These are phyloP conservation scores for Primulina eburnea DNA, from an alignment of 257 asterid genomes.

Conservation along the genomic window DNA sequence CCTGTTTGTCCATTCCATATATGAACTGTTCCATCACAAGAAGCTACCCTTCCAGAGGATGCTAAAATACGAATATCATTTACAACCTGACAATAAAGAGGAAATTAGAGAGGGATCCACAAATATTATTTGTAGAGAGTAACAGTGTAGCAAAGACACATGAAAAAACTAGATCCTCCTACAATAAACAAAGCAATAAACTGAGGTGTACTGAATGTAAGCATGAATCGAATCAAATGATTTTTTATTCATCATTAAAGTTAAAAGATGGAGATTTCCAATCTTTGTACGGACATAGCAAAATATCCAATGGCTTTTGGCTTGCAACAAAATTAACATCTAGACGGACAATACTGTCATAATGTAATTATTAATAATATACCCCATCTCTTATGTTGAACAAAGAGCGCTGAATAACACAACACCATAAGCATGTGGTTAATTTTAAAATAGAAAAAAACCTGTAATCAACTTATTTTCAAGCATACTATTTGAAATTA, in stretches of 20 bases:
- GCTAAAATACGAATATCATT: conserved; percentile 74
- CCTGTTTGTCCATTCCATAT: conserved; percentile 95
- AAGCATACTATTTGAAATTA: conserved; percentile 11
- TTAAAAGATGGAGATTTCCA: not conserved
- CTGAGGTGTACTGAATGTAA: conserved; percentile 4
- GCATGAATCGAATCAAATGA: not conserved
- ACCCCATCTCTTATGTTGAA: not conserved
- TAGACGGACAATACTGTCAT: not conserved
- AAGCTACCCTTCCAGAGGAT: conserved; percentile 87
- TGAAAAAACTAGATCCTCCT: conserved; percentile 4
- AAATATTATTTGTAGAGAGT: conserved; percentile 10
- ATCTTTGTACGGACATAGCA: not conserved
- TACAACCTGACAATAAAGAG: conserved; percentile 58
- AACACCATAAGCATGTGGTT: not conserved
- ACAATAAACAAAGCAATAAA: conserved; percentile 7
- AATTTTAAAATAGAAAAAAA: not conserved
- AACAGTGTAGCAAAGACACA: conserved; percentile 6
- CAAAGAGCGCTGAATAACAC: not conserved
- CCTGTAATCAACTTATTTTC: conserved; percentile 13
- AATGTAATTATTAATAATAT: conserved; percentile 8
- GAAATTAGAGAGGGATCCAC: conserved; percentile 21
- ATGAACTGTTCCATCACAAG: conserved; percentile 97
- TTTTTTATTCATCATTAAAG: not conserved
- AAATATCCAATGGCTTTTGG: conserved; percentile 10
- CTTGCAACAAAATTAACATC: conserved; percentile 6